phyloP scores from a whole-genome alignment of 768 basidiomycete species.

The Leucosporidium creatinivorum region DNA sequence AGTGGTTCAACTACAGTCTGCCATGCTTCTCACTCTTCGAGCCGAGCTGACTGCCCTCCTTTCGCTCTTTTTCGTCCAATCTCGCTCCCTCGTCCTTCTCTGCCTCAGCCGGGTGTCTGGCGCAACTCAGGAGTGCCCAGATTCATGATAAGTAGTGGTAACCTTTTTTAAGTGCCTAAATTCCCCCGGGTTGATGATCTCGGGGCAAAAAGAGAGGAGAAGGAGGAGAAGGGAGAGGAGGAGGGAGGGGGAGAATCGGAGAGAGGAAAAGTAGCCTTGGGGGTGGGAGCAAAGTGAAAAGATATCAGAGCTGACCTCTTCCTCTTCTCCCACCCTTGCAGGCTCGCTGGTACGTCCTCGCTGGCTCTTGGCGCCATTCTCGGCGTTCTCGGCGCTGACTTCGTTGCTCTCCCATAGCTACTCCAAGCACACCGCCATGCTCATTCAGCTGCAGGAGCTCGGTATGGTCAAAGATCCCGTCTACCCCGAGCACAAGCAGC shows the following conservation, averaged over 20 bases:
- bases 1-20: neutral
- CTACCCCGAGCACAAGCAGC: constrained; percentile 32
- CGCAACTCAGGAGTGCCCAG: constrained; percentile 19
- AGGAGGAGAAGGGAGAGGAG: too few species aligned
- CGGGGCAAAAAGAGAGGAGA: too few species aligned
- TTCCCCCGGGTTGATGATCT: too few species aligned
- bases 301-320: too few species aligned
- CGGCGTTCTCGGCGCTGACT: neutral
- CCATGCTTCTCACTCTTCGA: neutral
- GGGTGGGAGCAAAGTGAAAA: too few species aligned
- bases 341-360: constrained; percentile 33
- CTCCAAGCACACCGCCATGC: constrained; percentile 15
- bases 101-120: constrained; percentile 9
- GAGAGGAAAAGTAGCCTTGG: too few species aligned
- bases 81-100: too few species aligned
- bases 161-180: too few species aligned
- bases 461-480: constrained; percentile 27
- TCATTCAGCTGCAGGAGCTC: constrained; percentile 34
- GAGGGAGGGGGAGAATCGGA: too few species aligned
- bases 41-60: neutral
- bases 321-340: too few species aligned
- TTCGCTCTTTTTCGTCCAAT: neutral
- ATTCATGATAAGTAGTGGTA: constrained; percentile 11
- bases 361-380: too few species aligned
- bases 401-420: neutral